phyloP scores from a whole-genome alignment of 2,329 filamentous ascomycete species.

The Colletotrichum viniferum region DNA sequence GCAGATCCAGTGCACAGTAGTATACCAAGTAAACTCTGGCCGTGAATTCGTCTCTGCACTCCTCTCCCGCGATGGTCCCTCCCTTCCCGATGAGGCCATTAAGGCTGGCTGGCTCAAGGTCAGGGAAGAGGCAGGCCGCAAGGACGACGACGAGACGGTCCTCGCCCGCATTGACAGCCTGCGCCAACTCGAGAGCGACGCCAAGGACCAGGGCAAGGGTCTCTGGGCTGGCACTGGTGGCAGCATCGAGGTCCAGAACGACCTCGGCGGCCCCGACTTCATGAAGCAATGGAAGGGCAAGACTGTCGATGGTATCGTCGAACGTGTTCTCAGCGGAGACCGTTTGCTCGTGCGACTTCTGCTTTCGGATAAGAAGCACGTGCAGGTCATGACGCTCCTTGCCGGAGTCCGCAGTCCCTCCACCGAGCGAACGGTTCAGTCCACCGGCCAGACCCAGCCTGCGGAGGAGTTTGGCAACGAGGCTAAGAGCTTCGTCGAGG shows the following conservation, averaged over 20 bases:
- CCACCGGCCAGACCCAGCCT: slow-evolving; percentile 79
- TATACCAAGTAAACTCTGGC: slow-evolving; percentile 86
- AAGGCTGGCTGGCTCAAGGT: slow-evolving; percentile 92
- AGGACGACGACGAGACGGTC: slow-evolving; percentile 83
- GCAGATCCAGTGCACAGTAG: slow-evolving; percentile 79
- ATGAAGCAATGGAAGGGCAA: slow-evolving; percentile 85
- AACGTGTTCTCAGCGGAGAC: slow-evolving; percentile 90
- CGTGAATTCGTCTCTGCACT: slow-evolving; percentile 86
- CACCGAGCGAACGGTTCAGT: slow-evolving; percentile 82
- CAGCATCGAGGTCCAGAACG: slow-evolving; percentile 79
- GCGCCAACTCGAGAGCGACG: slow-evolving; percentile 76
- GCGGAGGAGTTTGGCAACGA: slow-evolving; percentile 92
- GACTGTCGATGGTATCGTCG: slow-evolving; percentile 83
- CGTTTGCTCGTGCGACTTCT: slow-evolving; percentile 84
- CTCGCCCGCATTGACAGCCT: slow-evolving; percentile 77
- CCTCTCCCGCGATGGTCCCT: slow-evolving; percentile 74
- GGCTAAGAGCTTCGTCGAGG: slow-evolving; percentile 85
- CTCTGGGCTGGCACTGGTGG: slow-evolving; percentile 74
- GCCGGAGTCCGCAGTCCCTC: slow-evolving; percentile 88
- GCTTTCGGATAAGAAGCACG: slow-evolving; percentile 80
- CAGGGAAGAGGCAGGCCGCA: slow-evolving; percentile 90
- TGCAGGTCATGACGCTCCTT: slow-evolving; percentile 86
- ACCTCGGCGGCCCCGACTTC: slow-evolving; percentile 80
- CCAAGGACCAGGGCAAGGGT: slow-evolving; percentile 79
- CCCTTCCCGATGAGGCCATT: slow-evolving; percentile 81